These are phyloP conservation scores for Picochlorum sp. DNA, from an alignment of 139 green algal species.

Conservation along the genomic window DNA sequence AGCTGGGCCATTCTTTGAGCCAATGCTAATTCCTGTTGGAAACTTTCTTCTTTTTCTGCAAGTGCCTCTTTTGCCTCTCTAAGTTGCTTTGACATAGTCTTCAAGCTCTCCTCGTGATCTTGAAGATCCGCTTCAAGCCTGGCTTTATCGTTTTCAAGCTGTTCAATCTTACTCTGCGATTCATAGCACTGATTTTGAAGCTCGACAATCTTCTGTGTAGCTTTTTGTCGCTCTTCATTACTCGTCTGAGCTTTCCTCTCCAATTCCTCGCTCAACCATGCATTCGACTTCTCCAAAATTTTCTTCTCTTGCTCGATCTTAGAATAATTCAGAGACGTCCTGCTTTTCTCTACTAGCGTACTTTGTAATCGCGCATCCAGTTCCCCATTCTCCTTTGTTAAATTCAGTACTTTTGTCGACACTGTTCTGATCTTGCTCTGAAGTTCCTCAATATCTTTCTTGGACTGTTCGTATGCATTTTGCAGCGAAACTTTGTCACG, in stretches of 20 bases:
- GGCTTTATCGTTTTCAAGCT: slow-evolving; percentile 8
- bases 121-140: slow-evolving; percentile 15
- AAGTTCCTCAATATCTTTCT: slow-evolving; percentile 29
- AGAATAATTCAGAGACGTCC: slow-evolving; percentile 12
- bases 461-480: slow-evolving; percentile 24
- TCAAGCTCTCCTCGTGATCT: slow-evolving; percentile 5
- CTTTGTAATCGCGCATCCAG: slow-evolving; percentile 29
- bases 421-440: slow-evolving; percentile 24
- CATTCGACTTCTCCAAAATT: slow-evolving; percentile 35
- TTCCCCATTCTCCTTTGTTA: slow-evolving; percentile 22
- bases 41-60: slow-evolving; percentile 18
- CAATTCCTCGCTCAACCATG: slow-evolving; percentile 39
- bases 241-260: slow-evolving; percentile 26
- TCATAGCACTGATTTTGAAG: slow-evolving; percentile 26
- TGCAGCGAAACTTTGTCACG: slow-evolving; percentile 29
- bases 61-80: slow-evolving; percentile 18
- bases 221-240: slow-evolving; percentile 27
- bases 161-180: slow-evolving; percentile 20
- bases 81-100: slow-evolving; percentile 12
- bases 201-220: slow-evolving; percentile 25
- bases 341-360: slow-evolving; percentile 20
- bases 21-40: slow-evolving; percentile 36
- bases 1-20: slow-evolving; percentile 37
- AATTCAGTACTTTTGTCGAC: slow-evolving; percentile 20
- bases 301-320: slow-evolving; percentile 42